Percentiles rank a stretch among this genome's conserved stretches.
Conservation (phyloP, 768 basidiomycete genomes). For the Pilatotrama ljubarskyi region DNA sequence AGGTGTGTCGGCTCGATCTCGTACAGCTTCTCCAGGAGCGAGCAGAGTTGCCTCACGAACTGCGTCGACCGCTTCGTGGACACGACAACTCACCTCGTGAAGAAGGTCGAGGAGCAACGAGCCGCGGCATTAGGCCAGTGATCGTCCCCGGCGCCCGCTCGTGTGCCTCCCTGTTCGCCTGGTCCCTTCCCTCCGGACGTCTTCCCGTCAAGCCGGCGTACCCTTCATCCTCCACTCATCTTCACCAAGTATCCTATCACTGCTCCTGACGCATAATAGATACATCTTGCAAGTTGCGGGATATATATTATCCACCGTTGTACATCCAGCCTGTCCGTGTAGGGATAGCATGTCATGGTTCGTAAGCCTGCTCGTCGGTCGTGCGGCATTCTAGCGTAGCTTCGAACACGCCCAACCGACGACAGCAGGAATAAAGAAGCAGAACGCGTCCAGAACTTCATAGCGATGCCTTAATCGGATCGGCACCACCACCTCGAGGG, state of each 20-base stretch:
- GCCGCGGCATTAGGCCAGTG: slow-evolving; percentile 38
- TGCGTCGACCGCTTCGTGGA: slow-evolving; percentile 94
- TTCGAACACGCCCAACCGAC: slow-evolving; percentile 28
- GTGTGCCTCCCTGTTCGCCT: background rate
- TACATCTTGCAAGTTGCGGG: background rate
- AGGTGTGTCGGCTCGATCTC: slow-evolving; percentile 84
- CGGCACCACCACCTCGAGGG: slow-evolving; percentile 50
- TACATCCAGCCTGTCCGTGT: slow-evolving; percentile 9
- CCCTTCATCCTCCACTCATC: background rate
- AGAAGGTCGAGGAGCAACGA: slow-evolving; percentile 49
- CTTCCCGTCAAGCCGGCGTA: background rate
- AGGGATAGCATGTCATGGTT: slow-evolving; percentile 1
- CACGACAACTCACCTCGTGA: slow-evolving; percentile 79
- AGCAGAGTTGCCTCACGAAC: slow-evolving; percentile 81
- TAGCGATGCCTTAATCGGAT: slow-evolving; percentile 51
- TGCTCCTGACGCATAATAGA: slow-evolving; percentile 2
- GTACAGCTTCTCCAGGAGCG: slow-evolving; percentile 73
- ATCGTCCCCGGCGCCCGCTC: slow-evolving; percentile 7
- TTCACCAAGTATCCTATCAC: slow-evolving; percentile 8
- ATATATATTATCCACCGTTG: slow-evolving; percentile 1
- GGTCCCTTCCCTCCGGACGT: background rate
- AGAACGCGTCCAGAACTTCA: slow-evolving; percentile 68
- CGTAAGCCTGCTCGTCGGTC: slow-evolving; percentile 1
- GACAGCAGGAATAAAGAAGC: slow-evolving; percentile 60
- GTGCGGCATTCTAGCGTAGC: slow-evolving; percentile 12